Evolutionary conservation across 805 yeast genomes (phyloP), one percentile per base, ranked within the genome.

Genomic region (Myxozyma monticola): DNA sequence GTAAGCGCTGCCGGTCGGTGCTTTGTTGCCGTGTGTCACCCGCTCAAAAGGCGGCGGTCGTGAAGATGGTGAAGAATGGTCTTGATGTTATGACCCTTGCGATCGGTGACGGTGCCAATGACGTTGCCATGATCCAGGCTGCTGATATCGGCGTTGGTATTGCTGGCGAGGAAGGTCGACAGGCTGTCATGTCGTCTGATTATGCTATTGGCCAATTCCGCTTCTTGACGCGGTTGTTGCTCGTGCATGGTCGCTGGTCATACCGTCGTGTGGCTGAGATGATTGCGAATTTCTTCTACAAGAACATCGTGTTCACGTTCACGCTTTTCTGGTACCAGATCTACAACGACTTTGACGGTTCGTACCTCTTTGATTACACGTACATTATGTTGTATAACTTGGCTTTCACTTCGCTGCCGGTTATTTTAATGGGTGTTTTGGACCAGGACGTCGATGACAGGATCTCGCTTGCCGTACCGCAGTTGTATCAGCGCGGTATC

Each of bases 171-270:
- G 95, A 85, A 69, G 95, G 95, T 52, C 71, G 93, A 45, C 90
- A 85, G 63, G 95, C 95, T 1, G 93, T 83, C 8, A 85, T 85
- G 95, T 80, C 88, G 1, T 80, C 90, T 0, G 95, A 85, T 70
- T 85, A 84, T 66, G 91, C 89, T 2, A 72, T 85, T 62, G 95
- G 89, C 2, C 93, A 85, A 66, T 85, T 85, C 71, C 68, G 88
- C 55, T 86, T 73, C 66, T 68, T 85, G 58, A 74, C 80, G 1
- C 68, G 89, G 56, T 71, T 85, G 56, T 69, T 86, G 40, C 68
- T 85, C 44, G 88, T 84, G 30, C 95, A 85, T 65, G 95, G 95
- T n/a, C 75, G 89, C 45, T 86, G 90, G 89, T 83, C 88, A 0
- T 85, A 84, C 64, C 79, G 78, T 59, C 71, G 95, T 52, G 68